Evolutionary conservation across 148 eudicot species (phyloP).

Genomic region (Arctostaphylos glauca): DNA sequence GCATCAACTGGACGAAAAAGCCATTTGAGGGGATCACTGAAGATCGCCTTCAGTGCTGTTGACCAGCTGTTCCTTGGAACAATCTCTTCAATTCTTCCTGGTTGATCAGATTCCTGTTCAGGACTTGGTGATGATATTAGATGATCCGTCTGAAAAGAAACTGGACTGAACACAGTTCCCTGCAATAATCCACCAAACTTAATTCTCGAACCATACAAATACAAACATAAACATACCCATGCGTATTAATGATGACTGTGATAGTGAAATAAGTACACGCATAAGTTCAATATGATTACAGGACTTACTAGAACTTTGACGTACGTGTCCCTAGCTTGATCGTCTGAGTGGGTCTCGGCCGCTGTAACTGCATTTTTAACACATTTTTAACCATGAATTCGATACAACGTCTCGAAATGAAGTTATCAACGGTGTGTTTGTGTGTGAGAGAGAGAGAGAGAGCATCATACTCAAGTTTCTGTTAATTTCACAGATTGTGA

Average conservation of each 20-base stretch:
- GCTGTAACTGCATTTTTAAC: constrained; percentile 53
- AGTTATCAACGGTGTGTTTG: not conserved
- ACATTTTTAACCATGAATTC: not conserved
- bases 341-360: constrained; percentile 65
- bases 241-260: not conserved
- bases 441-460: constrained; percentile 10
- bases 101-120: constrained; percentile 29
- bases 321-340: constrained; percentile 64
- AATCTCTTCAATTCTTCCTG: constrained; percentile 21
- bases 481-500: constrained; percentile 94
- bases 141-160: constrained; percentile 53
- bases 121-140: constrained; percentile 13
- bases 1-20: constrained; percentile 66
- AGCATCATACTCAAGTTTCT: constrained; percentile 56
- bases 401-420: not conserved
- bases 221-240: not conserved
- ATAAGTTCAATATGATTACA: not conserved
- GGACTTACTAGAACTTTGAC: constrained; percentile 61
- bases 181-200: constrained; percentile 18
- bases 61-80: constrained; percentile 37
- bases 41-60: constrained; percentile 22
- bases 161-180: constrained; percentile 77
- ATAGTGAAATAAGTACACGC: not conserved
- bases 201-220: not conserved
- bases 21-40: constrained; percentile 45